These are phyloP conservation scores for Aspergillus sp. DNA, from an alignment of 2,329 filamentous ascomycete genomes.

Conservation along the genomic window DNA sequence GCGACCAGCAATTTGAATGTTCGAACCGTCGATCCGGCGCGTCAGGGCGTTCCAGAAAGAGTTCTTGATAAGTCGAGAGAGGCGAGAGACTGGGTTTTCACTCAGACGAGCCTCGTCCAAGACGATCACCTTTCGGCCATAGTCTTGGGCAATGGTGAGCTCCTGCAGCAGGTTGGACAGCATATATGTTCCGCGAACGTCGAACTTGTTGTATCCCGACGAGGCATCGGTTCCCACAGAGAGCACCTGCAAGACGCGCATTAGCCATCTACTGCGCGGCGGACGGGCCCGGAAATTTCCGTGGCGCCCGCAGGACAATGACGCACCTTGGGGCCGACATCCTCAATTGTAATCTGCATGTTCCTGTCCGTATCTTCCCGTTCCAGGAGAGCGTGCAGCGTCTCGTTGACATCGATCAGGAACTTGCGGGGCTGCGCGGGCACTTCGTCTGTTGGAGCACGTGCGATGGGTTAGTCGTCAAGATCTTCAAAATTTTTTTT, in stretches of 20 bases:
- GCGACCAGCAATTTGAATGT: constrained; percentile 74
- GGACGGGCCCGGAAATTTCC: neutral
- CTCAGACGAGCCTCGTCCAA: constrained; percentile 88
- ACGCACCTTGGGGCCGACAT: constrained; percentile 80
- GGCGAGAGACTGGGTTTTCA: constrained; percentile 88
- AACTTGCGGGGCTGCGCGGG: constrained; percentile 72
- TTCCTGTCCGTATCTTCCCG: constrained; percentile 94
- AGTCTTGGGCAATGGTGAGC: constrained; percentile 86
- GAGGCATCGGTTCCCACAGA: constrained; percentile 82
- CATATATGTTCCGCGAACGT: constrained; percentile 95
- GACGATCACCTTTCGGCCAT: constrained; percentile 83
- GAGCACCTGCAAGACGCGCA: constrained; percentile 60
- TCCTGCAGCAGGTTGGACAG: constrained; percentile 95
- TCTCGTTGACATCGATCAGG: constrained; percentile 81
- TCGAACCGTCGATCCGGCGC: constrained; percentile 79
- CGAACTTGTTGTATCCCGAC: constrained; percentile 81
- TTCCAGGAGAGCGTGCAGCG: constrained; percentile 72
- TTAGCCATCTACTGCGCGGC: neutral
- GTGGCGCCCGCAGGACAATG: neutral
- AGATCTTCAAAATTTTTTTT: neutral
- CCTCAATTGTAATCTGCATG: constrained; percentile 97
- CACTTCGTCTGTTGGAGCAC: constrained; percentile 63
- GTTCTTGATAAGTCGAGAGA: constrained; percentile 81
- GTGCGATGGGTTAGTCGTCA: constrained; percentile 19
- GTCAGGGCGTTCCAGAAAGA: constrained; percentile 94